Evolutionary conservation across 257 asterid genomes (phyloP), one percentile per base, ranked within the genome.

Genomic region (Gentiana macrophylla): DNA sequence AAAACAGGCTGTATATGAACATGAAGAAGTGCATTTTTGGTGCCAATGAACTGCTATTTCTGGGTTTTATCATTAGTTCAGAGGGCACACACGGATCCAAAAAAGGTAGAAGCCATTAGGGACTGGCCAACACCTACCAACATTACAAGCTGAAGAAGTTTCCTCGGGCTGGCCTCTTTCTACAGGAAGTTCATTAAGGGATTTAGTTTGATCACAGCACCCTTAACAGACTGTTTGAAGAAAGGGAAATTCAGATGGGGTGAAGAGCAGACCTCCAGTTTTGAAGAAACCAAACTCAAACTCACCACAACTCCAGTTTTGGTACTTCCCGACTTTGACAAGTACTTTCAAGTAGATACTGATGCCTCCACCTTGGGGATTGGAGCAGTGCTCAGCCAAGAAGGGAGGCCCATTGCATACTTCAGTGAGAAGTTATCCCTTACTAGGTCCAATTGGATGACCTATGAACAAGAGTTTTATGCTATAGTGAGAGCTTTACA

Each of bases 261-360:
- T 3, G 46, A 45, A 1, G 3, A 5, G 46, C 53, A 1, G 8
- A 12, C 24, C 8, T 32, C 45, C 3, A 32, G 52, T 38, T 37
- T 62, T 37, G 50, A 52, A 0, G 15, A 36, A 0, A 6, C 52
- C 32, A 62, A 51, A 57, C 38, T 51, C 10, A 52, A 5, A 11
- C 8, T 51, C 43, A 50, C 1, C 37, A 51, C 12, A 41, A 44
- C 35, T 11, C n/a, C 12, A 12, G 10, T 62, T 1, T 52, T 62
- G 0, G 8, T 7, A 2, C 45, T 62, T 3, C 60, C 60, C 11
- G 50, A 56, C 1, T 37, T 47, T 36, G 34, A 5, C 12, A 55
- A 63, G 10, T 36, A 49, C 2, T 64, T 64, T 56, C 63, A 64
- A 12, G 46, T 56, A 1, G 52, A 57, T 49, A n/a, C 56, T 57